Percentiles rank a stretch among this genome's conserved stretches.
Conservation (phyloP, 192 early-diverging fungal genomes). For the Dispira parvispora region DNA sequence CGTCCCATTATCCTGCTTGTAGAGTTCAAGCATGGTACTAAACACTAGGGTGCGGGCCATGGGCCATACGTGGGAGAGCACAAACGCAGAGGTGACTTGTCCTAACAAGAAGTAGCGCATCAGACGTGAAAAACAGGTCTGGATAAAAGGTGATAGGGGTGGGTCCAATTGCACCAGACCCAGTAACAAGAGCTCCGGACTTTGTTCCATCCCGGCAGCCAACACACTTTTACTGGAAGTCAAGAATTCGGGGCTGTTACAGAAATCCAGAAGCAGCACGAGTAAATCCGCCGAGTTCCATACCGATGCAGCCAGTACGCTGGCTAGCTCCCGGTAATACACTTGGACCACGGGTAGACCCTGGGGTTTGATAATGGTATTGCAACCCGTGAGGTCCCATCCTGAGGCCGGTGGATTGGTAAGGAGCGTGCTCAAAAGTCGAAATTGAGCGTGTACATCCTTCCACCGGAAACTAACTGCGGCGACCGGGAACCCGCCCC, state of each 20-base stretch:
- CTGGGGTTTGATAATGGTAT: not conserved
- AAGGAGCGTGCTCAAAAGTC: not conserved
- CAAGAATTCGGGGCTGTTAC: not conserved
- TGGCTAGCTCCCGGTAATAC: not conserved
- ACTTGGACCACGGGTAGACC: not conserved
- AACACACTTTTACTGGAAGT: slow-evolving; percentile 19
- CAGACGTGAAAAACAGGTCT: slow-evolving; percentile 3
- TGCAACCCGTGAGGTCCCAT: slow-evolving; percentile 7
- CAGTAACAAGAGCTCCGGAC: slow-evolving; percentile 33
- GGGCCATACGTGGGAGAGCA: slow-evolving; percentile 4
- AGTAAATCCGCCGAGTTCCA: slow-evolving; percentile 35
- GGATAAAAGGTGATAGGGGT: slow-evolving; percentile 3
- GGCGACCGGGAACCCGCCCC: not conserved
- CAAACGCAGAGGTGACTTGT: not conserved
- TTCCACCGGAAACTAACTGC: slow-evolving; percentile 6
- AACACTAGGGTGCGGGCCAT: not conserved
- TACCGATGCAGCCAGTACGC: slow-evolving; percentile 12
- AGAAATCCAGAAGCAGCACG: slow-evolving; percentile 18
- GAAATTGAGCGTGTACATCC: not conserved
- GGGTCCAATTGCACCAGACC: slow-evolving; percentile 24
- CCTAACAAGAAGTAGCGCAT: not conserved
- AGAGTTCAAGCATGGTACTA: slow-evolving; percentile 8
- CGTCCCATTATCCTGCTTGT: not conserved
- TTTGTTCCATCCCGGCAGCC: slow-evolving; percentile 23
- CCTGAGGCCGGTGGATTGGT: no score